Percentiles rank a stretch among this genome's conserved stretches.
phyloP scores from a whole-genome alignment of 169 alveolate species.

The Cryptosporidium sp. region DNA sequence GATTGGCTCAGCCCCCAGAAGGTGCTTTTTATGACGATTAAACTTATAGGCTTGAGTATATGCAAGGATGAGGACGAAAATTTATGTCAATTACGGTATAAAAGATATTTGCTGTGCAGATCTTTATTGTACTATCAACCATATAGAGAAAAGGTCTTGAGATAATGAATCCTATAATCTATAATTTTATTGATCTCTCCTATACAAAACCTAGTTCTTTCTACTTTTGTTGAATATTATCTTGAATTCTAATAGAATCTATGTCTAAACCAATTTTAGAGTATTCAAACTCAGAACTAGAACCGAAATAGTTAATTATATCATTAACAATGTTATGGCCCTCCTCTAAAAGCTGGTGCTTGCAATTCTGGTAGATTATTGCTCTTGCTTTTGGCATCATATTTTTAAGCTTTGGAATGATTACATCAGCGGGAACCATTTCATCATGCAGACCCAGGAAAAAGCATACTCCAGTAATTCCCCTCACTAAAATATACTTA shows the following conservation, averaged over 20 bases:
- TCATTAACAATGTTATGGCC: constrained; percentile 20
- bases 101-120: no score
- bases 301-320: constrained; percentile 16
- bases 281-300: not conserved
- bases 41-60: not conserved
- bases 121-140: not conserved
- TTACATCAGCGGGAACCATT: constrained; percentile 8
- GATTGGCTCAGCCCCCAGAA: constrained; percentile 96
- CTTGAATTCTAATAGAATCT: constrained; percentile 56
- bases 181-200: not conserved
- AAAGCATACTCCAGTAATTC: constrained; percentile 49
- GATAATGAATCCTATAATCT: not conserved
- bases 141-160: not conserved
- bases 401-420: constrained; percentile 20
- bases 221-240: not conserved
- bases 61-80: not conserved
- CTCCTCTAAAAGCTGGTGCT: constrained; percentile 60
- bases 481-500: constrained; percentile 31
- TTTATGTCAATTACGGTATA: not conserved
- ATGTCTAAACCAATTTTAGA: constrained; percentile 20
- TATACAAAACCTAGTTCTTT: not conserved
- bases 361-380: constrained; percentile 30
- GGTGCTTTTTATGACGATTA: constrained; percentile 87
- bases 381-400: constrained; percentile 38
- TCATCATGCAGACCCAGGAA: constrained; percentile 65